Percentiles rank a stretch among this genome's conserved stretches.
Evolutionary conservation across 2,329 filamentous ascomycete genomes (phyloP).

Genomic region (Xylariaceae sp.): DNA sequence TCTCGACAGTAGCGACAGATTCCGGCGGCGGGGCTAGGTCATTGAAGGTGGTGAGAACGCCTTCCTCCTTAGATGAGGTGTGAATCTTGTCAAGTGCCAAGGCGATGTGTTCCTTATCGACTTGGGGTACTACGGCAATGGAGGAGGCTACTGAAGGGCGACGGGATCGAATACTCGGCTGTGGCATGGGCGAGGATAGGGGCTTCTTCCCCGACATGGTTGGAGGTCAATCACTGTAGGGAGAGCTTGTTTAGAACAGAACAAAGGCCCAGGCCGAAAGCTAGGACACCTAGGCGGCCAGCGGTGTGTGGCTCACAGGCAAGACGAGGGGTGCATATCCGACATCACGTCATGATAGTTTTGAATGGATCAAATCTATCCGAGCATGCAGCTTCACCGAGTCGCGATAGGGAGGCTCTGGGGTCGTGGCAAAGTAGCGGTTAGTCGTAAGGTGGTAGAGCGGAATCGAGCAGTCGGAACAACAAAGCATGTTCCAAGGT

Average conservation of each 20-base stretch:
- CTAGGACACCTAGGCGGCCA: not conserved
- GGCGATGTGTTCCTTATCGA: slow-evolving; percentile 69
- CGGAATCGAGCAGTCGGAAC: not conserved
- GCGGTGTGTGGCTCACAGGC: slow-evolving; percentile 1
- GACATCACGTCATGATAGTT: slow-evolving; percentile 2
- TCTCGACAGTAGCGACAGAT: slow-evolving; percentile 54
- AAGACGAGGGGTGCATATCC: not conserved
- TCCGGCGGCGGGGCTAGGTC: slow-evolving; percentile 72
- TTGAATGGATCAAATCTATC: not conserved
- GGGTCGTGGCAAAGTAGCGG: not conserved
- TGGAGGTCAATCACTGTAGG: not conserved
- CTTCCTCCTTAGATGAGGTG: slow-evolving; percentile 77
- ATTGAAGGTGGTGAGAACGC: slow-evolving; percentile 85
- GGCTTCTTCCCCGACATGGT: slow-evolving; percentile 31
- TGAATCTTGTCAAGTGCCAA: slow-evolving; percentile 83
- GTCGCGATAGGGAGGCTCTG: not conserved
- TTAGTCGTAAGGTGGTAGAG: not conserved
- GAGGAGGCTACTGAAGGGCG: slow-evolving; percentile 42
- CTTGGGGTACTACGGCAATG: slow-evolving; percentile 40
- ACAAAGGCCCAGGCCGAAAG: slow-evolving; percentile 1
- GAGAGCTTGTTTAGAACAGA: not conserved
- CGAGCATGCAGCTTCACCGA: not conserved
- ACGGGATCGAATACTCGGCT: slow-evolving; percentile 32
- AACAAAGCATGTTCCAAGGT: not conserved
- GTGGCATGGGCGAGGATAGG: slow-evolving; percentile 34